Base-by-base conservation (phyloP, 1,139 yeast genomes). In the Nakaseomyces bracarensis region DNA sequence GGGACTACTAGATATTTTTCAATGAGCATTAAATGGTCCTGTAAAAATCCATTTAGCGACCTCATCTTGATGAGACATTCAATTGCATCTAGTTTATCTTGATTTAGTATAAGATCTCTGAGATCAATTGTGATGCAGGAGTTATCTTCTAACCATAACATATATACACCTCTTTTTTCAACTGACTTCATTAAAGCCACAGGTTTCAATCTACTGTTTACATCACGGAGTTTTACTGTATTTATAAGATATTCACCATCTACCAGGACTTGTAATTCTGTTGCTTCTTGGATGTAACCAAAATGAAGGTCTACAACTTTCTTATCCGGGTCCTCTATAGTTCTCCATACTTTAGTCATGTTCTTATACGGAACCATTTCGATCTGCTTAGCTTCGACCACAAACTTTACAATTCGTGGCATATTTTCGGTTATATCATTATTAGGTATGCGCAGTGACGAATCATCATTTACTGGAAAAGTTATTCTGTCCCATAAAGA, bases 321-420 rank as follows among this genome's bases (percentile, higher is more conserved):
- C 19, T 19, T 25, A 18, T 14, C 16, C 15, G 7, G 2, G 34
- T 19, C 39, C 41, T 8, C 46, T 33, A 25, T 19, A 23, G 13
- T 15, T 35, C 31, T 33, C 36, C 36, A 33, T 20, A 33, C 11
- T 18, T 33, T 33, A 10, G 36, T 33, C 26, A 33, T 33, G 18
- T 21, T 33, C 14, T 26, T 33, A 21, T 33, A 20, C 3, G 51
- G 48, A 6, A 48, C 41, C 18, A 52, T 42, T 19, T 39, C 40
- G 7, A 52, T 38, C n/a, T 46, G 46, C 22, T 43, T 46, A 6
- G 50, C 30, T 30, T 49, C 53, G 18, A 48, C 41, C 3, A 50
- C 50, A 19, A 53, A 49, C 23, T 51, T 47, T 11, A 52, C 45
- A 39, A 52, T 36, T n/a, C 39, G 35, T 5, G 59, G 58, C 51